phyloP scores from a whole-genome alignment of 495 filamentous ascomycete genomes.

The Podospora pseudopauciseta region DNA sequence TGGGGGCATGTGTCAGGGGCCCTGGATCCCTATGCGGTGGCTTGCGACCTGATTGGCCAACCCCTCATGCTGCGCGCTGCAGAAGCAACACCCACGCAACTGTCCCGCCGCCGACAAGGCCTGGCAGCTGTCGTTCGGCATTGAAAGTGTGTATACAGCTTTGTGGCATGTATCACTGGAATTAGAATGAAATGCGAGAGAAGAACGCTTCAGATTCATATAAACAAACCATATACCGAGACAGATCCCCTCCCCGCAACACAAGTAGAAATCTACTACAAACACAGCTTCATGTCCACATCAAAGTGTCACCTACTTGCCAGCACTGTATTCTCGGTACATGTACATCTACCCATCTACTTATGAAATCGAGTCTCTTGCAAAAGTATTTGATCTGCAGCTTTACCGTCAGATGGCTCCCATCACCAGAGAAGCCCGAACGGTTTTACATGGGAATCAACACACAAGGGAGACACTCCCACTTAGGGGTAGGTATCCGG shows the following conservation, averaged over 20 bases:
- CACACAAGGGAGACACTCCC: background rate
- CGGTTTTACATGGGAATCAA: background rate
- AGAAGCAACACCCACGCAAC: background rate
- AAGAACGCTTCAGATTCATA: too few species aligned
- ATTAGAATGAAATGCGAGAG: background rate
- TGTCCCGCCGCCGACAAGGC: background rate
- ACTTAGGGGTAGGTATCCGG: too few species aligned
- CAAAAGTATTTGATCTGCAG: background rate
- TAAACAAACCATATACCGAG: too few species aligned
- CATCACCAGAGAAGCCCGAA: background rate
- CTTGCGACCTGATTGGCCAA: constrained; percentile 13
- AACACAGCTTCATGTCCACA: too few species aligned
- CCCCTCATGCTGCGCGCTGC: background rate
- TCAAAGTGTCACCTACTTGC: too few species aligned
- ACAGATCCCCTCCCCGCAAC: too few species aligned
- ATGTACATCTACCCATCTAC: too few species aligned
- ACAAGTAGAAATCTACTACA: too few species aligned
- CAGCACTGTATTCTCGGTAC: too few species aligned
- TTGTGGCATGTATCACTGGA: background rate
- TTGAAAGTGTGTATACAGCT: background rate
- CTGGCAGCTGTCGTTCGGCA: background rate
- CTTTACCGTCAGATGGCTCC: background rate
- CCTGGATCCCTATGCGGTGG: constrained; percentile 2
- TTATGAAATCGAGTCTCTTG: background rate
- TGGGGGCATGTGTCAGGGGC: constrained; percentile 20